Evolutionary conservation across 352 stramenopile species (phyloP), one percentile per base, ranked within the genome.

Genomic region (Pythium phragmiticola): DNA sequence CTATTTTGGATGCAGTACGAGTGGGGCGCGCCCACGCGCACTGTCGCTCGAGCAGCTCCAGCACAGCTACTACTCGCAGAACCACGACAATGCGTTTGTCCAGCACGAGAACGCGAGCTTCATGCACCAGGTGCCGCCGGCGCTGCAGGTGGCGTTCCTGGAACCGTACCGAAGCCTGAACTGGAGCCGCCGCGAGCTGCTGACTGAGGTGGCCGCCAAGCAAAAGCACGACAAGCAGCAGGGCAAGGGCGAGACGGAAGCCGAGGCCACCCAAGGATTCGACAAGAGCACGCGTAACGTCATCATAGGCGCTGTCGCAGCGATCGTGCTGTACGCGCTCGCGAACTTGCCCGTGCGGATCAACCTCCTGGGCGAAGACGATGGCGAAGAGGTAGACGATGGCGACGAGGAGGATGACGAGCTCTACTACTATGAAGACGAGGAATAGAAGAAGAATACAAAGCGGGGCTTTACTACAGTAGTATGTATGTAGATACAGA

Each of bases 101-200:
- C 60, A 76, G 21, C 50, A 82, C 8, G 66, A 30, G 26, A 30
- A 79, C 42, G 42, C 59, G 16, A 80, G 70, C 42, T 92, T 92
- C 61, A 90, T 92, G 80, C 83, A 78, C 53, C 86, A 91, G 39
- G 80, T 92, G 41, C 66, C 80, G 2, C 39, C 72, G 14, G 66
- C 78, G 5, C 61, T 87, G 49, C 78, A 90, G 36, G 69, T 90
- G 16, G 74, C 80, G 45, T 94, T 94, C 69, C 52, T 94, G 11
- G 67, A 87, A 62, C 87, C 87, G 50, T 95, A 93, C 59, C 78
- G 78, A 30, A 95, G 84, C 62, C 64, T 95, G 26, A 87, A 93
- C 65, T 95, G 87, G 87, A 82, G 83, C 57, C 82, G 83, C 21
- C 84, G 84, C n/a, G 82, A 86, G 49, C 61, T 90, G 19, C 63